Base-by-base conservation (phyloP, 2,329 filamentous ascomycete genomes). In the Pestalotiopsis sp. region DNA sequence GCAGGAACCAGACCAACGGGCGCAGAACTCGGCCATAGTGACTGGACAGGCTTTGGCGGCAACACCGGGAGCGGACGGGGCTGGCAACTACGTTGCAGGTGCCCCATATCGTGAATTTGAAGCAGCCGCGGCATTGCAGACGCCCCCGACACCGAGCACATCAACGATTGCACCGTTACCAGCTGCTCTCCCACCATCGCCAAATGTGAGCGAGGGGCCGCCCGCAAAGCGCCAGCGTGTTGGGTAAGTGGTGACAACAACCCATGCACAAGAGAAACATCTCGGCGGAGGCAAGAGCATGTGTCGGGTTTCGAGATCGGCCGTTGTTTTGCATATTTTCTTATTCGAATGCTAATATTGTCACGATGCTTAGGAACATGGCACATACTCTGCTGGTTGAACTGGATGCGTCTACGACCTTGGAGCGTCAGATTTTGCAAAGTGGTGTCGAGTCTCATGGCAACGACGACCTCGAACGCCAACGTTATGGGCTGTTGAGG, bases 401-500 rank as follows among this genome's bases (percentile, higher is more conserved):
- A 31, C 25, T 72, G 12, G 25, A 61, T 31, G 75, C 74, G 27
- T 2, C 61, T 27, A 25, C 36, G 11, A 67, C 31, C 25, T 49
- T 78, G 9, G 68, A 69, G 14, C 4, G 4, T 11, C 69, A 69
- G n/a, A 20, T 74, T 25, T 49, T 64, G 36, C 23, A 59, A 3
- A 23, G 68, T 23, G 72, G 74, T 23, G 74, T 73, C n/a, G 61
- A 72, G 62, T 25, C 67, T 9, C 64, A 27, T 38, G 71, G 77
- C 23, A 77, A 77, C 67, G 71, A 64, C 52, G 73, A 73, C 4
- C 74, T 84, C 2, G 87, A 87, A 69, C 74, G 76, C 59, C 81
- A 81, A 27, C 84, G 91, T 38, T 81, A 89, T 41, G 71, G 76
- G n/a, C 82, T 92, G 7, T 79, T 94, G 13, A 74, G 72, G 31